Conservation (phyloP, 2,329 filamentous ascomycete genomes). For the Ophiostoma piceae region DNA sequence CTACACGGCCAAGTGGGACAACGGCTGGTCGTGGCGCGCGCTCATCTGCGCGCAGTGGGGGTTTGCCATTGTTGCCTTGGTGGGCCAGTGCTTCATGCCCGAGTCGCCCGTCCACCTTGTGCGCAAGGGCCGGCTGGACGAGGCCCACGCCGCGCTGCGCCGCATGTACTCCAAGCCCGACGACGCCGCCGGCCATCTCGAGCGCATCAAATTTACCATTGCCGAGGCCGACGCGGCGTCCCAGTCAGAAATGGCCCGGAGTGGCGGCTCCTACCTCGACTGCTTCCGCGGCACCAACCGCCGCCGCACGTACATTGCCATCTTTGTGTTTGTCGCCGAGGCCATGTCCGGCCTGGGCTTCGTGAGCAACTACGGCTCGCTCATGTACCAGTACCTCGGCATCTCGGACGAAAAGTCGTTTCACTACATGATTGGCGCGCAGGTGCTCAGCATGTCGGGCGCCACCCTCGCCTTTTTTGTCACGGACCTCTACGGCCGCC, state of each 20-base stretch:
- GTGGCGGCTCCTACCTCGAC: slow-evolving; percentile 31
- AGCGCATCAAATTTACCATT: slow-evolving; percentile 51
- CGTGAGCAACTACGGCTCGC: slow-evolving; percentile 16
- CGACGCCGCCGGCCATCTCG: slow-evolving; percentile 21
- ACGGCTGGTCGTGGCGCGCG: slow-evolving; percentile 47
- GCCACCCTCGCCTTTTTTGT: slow-evolving; percentile 33
- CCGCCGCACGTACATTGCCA: slow-evolving; percentile 39
- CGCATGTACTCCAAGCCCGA: slow-evolving; percentile 17
- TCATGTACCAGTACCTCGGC: slow-evolving; percentile 22
- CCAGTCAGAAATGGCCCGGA: slow-evolving; percentile 38
- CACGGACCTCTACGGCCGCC: slow-evolving; percentile 19
- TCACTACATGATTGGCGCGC: slow-evolving; percentile 34
- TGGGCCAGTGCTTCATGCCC: slow-evolving; percentile 39
- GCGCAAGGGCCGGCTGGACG: slow-evolving; percentile 23
- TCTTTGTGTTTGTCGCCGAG: slow-evolving; percentile 45
- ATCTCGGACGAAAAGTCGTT: slow-evolving; percentile 32
- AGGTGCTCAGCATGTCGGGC: slow-evolving; percentile 37
- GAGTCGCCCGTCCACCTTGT: slow-evolving; percentile 23
- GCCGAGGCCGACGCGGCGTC: slow-evolving; percentile 37
- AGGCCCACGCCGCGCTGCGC: slow-evolving; percentile 32
- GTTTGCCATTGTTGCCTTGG: slow-evolving; percentile 42
- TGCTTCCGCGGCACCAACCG: slow-evolving; percentile 35
- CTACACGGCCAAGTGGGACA: slow-evolving; percentile 28
- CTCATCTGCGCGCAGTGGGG: slow-evolving; percentile 47
- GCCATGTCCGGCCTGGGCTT: slow-evolving; percentile 21